Base-by-base conservation (phyloP, 805 yeast species). In the Danielia reshetovae region DNA sequence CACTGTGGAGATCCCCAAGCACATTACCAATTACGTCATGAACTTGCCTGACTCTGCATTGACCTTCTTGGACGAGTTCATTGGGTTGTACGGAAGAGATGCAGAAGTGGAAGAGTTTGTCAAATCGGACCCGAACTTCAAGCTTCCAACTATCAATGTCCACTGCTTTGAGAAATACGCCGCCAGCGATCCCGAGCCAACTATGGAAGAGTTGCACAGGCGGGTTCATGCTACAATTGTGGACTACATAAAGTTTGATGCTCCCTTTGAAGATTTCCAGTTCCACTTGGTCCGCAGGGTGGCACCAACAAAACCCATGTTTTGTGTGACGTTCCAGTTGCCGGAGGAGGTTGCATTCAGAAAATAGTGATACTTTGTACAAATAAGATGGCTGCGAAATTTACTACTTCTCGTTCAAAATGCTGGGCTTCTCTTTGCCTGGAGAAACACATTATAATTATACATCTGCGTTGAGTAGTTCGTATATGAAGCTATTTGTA, bases 301-400 rank as follows among this genome's bases (percentile, higher is more conserved):
- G 6, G 90, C 98, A 1, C 98, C 98, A 4, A 86, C 97, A 5
- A 93, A 93, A 54, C 90, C 90, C 22, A 93, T 93, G 98, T 89
- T 76, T 55, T 87, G 97, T 60, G 84, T 87, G 3, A 69, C 88
- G 5, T 89, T 89, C 59, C 58, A 59, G 49, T 68, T 93, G 21
- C 94, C 95, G 0, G 70, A 68, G 46, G 77, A 72, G 38, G 78
- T 81, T 34, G 86, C 84, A 6, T 80, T 79, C 34, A 56, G 47
- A 42, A 45, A 49, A 26, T 30, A 30, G 18, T 11, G 22, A n/a
- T 19, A 9, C 23, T 19, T 19, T 9, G 9, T 9, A 7, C 23
- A 9, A 19, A 19, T 7, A 19, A 19, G 9, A 19, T 19, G 9
- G 23, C 9, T 19, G 23, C 7, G 9, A 7, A 19, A 19, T n/a